Percentiles rank a stretch among this genome's conserved stretches.
phyloP scores from a whole-genome alignment of 371 early-diverging fungal genomes.

The Lichtheimia ornata region DNA sequence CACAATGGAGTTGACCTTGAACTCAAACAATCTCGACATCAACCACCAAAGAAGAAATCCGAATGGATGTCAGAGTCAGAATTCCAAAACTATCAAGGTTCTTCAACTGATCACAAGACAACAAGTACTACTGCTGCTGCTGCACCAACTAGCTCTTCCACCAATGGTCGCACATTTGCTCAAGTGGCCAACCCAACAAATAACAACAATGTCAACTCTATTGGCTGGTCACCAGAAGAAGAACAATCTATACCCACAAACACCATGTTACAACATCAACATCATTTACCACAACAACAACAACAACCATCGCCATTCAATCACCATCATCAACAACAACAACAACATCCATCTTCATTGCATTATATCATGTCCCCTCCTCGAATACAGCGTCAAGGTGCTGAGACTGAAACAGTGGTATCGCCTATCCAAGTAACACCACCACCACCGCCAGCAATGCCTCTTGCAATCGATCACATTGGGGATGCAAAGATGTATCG shows the following conservation, averaged over 20 bases:
- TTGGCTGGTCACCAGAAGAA: slow-evolving; percentile 14
- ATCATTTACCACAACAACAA: not conserved
- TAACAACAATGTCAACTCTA: not conserved
- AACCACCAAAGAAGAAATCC: slow-evolving; percentile 15
- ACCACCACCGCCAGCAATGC: not conserved
- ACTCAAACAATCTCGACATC: slow-evolving; percentile 6
- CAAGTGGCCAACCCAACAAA: not conserved
- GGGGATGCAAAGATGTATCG: not conserved
- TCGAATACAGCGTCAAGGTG: not conserved
- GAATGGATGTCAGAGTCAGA: slow-evolving; percentile 30
- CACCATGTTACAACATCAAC: too few species aligned
- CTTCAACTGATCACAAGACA: not conserved
- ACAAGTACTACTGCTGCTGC: not conserved
- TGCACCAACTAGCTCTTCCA: not conserved
- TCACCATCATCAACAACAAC: not conserved
- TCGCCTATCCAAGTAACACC: not conserved
- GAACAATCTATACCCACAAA: slow-evolving; percentile 1
- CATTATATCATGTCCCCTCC: not conserved
- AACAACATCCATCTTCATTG: not conserved
- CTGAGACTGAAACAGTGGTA: not conserved
- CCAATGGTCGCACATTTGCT: slow-evolving; percentile 11
- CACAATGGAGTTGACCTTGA: slow-evolving; percentile 30
- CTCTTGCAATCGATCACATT: not conserved
- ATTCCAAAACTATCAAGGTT: slow-evolving; percentile 11
- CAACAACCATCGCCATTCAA: too few species aligned